Evolutionary conservation across 2,329 filamentous ascomycete species (phyloP).

Genomic region (Exserohilum rostratum): DNA sequence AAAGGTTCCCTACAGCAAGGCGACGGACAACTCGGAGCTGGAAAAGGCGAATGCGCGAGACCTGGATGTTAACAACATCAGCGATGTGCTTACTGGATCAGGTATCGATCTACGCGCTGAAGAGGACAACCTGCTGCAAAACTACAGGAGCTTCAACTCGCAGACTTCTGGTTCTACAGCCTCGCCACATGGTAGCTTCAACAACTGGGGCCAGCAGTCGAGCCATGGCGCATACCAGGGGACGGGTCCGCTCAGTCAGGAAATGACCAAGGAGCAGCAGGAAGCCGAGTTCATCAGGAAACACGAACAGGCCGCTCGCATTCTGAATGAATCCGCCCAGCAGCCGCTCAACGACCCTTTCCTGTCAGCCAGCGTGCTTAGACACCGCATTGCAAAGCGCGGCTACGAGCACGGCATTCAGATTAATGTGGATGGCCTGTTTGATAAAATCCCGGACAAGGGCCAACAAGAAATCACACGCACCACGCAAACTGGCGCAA

Average conservation of each 20-base stretch:
- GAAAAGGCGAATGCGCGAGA: conserved; percentile 63
- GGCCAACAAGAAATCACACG: conserved; percentile 37
- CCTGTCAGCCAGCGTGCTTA: conserved; percentile 65
- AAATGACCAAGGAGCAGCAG: conserved; percentile 68
- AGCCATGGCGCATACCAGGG: conserved; percentile 49
- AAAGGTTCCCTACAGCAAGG: conserved; percentile 62
- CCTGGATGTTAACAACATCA: conserved; percentile 72
- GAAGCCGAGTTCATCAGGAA: conserved; percentile 69
- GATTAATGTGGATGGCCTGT: conserved; percentile 64
- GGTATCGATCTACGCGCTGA: conserved; percentile 88
- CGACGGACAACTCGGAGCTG: conserved; percentile 49
- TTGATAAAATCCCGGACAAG: conserved; percentile 48
- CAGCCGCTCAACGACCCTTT: conserved; percentile 78
- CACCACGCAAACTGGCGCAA: conserved; percentile 60
- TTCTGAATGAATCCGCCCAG: conserved; percentile 64
- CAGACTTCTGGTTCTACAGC: conserved; percentile 42
- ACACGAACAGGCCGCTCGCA: conserved; percentile 69
- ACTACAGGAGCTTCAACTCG: conserved; percentile 61
- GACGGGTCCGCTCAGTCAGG: conserved; percentile 55
- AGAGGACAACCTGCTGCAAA: conserved; percentile 77
- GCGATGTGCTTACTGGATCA: conserved; percentile 81
- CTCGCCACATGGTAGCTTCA: conserved; percentile 55
- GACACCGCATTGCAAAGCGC: conserved; percentile 63
- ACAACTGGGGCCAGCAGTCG: conserved; percentile 50
- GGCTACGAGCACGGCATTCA: conserved; percentile 64